Evolutionary conservation across 441 rosid genomes (phyloP).

Genomic region (Jatropha podagrica): DNA sequence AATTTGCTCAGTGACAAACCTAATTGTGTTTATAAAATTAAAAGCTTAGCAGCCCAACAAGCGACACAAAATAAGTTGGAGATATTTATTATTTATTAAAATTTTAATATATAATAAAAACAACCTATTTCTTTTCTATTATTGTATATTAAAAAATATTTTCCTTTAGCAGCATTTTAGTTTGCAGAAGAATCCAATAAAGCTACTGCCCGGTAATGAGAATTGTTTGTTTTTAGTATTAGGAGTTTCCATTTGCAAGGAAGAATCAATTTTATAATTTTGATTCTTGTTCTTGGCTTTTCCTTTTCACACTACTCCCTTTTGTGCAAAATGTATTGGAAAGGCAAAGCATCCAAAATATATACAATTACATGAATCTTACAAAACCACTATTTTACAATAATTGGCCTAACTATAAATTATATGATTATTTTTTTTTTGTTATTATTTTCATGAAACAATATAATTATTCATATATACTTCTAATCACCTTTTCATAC

Average conservation of each 20-base stretch:
- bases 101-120: no score
- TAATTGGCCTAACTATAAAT: background rate
- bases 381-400: background rate
- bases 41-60: background rate
- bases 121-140: no score
- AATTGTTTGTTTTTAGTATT: slow-evolving; percentile 22
- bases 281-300: slow-evolving; percentile 23
- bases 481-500: no score
- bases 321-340: slow-evolving; percentile 7
- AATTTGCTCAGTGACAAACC: slow-evolving; percentile 19
- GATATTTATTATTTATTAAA: background rate
- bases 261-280: slow-evolving; percentile 23
- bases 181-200: slow-evolving; percentile 25
- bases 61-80: background rate
- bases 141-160: no score
- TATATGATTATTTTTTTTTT: background rate
- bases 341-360: background rate
- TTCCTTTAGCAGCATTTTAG: background rate
- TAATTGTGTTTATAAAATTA: background rate
- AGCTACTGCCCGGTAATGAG: slow-evolving; percentile 9
- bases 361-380: background rate
- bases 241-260: slow-evolving; percentile 15
- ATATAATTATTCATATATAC: no score
- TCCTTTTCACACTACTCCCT: slow-evolving; percentile 16
- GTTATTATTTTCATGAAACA: background rate